phyloP scores from a whole-genome alignment of 768 basidiomycete species.

The Calvatia gigantea region DNA sequence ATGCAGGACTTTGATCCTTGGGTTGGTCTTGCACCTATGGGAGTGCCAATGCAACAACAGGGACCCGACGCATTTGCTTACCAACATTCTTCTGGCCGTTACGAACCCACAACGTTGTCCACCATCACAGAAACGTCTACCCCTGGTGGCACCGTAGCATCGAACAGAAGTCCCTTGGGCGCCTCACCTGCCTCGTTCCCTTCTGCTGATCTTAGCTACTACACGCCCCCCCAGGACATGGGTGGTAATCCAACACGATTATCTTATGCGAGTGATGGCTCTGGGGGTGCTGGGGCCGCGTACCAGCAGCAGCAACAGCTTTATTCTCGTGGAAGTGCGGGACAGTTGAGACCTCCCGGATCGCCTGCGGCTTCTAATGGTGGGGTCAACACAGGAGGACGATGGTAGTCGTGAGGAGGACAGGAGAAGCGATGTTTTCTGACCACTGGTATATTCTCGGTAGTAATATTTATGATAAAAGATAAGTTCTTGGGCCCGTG shows the following conservation, averaged over 20 bases:
- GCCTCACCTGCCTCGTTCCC: neutral
- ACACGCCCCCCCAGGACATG: neutral
- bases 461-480: too few species aligned
- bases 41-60: neutral
- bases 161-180: neutral
- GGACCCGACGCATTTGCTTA: neutral
- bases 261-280: neutral
- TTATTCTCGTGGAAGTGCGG: neutral
- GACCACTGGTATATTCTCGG: too few species aligned
- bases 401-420: too few species aligned
- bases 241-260: neutral
- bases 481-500: too few species aligned
- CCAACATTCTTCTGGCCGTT: neutral
- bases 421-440: too few species aligned
- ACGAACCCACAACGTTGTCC: neutral
- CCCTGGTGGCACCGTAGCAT: neutral
- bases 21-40: too few species aligned
- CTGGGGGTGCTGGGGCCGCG: neutral
- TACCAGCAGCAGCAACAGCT: neutral
- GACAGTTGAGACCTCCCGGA: neutral
- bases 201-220: neutral
- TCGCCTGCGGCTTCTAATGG: too few species aligned
- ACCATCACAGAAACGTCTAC: slow-evolving; percentile 9
- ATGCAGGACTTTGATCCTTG: neutral
- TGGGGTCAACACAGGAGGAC: too few species aligned